phyloP scores from a whole-genome alignment of 192 early-diverging fungal genomes.

The Glomus cerebriforme region DNA sequence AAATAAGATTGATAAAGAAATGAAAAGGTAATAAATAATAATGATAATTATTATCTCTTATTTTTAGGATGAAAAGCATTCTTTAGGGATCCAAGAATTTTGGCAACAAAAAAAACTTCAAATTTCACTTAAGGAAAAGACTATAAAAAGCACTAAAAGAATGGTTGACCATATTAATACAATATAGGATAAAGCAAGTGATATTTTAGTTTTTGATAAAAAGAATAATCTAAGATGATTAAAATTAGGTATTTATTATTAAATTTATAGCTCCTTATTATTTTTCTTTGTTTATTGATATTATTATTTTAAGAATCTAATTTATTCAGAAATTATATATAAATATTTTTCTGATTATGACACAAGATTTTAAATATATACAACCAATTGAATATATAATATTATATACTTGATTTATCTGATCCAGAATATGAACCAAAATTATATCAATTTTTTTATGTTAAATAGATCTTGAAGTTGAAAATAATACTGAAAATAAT shows the following conservation, averaged over 20 bases:
- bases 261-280: neutral
- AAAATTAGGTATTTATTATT: constrained; percentile 7
- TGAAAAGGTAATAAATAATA: no score
- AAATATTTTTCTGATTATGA: no score
- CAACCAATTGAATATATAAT: no score
- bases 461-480: neutral
- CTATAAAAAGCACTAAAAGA: constrained; percentile 17
- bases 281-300: neutral
- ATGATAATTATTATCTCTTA: neutral
- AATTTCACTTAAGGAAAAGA: constrained; percentile 3
- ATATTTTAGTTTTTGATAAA: constrained; percentile 8
- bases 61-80: neutral
- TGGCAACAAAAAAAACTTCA: neutral
- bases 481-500: neutral
- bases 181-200: neutral
- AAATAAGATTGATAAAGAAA: no score
- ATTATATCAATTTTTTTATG: neutral
- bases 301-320: no score
- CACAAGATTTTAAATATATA: no score
- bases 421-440: no score
- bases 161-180: constrained; percentile 5
- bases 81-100: constrained; percentile 6
- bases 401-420: no score
- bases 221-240: neutral
- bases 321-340: no score